Conservation (phyloP, 768 basidiomycete species). For the Heimioporus sp. region DNA sequence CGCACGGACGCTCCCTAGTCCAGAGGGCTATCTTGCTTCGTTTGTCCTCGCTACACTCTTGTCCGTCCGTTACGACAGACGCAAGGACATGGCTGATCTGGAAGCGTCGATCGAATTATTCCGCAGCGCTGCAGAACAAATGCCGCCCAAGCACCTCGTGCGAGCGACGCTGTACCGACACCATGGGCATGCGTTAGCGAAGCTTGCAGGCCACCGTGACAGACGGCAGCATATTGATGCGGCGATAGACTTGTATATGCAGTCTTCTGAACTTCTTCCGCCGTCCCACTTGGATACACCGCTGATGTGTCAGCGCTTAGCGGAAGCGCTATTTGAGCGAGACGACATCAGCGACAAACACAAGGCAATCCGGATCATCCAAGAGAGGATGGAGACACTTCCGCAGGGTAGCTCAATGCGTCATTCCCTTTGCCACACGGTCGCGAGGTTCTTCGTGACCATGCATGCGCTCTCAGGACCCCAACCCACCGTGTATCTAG, state of each 20-base stretch:
- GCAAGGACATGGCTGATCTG: constrained; percentile 8
- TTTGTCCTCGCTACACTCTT: constrained; percentile 11
- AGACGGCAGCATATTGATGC: not conserved
- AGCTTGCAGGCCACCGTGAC: constrained; percentile 4
- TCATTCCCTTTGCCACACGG: not conserved
- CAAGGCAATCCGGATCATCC: not conserved
- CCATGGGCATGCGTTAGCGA: constrained; percentile 10
- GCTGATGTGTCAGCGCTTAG: not conserved
- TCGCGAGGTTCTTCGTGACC: not conserved
- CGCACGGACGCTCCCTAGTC: constrained; percentile 10
- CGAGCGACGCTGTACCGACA: constrained; percentile 6
- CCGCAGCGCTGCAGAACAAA: constrained; percentile 1
- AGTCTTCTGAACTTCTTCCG: constrained; percentile 8
- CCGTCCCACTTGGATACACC: constrained; percentile 10
- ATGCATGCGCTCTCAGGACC: not conserved
- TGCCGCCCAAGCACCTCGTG: constrained; percentile 10
- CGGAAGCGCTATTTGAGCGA: constrained; percentile 1
- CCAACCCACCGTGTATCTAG: not conserved
- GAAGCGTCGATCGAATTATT: constrained; percentile 14
- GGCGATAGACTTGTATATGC: constrained; percentile 9
- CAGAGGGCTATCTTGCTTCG: constrained; percentile 2
- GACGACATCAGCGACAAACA: not conserved
- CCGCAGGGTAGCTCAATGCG: constrained; percentile 4
- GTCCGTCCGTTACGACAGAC: constrained; percentile 5
- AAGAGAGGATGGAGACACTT: not conserved